Base-by-base conservation (phyloP, 768 basidiomycete genomes). In the Pulveroboletus sp. region DNA sequence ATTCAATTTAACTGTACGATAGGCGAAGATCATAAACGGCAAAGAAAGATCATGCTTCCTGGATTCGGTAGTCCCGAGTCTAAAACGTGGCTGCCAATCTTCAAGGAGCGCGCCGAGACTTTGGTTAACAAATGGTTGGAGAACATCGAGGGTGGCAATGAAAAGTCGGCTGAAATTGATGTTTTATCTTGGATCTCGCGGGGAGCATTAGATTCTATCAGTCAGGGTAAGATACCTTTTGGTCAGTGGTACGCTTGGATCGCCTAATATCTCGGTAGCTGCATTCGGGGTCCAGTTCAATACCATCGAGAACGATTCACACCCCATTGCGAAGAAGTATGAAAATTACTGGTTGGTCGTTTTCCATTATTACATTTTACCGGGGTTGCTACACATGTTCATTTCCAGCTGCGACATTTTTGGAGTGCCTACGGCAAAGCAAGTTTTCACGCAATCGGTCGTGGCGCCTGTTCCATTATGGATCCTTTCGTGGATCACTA, bases 31-130 rank as follows among this genome's bases (percentile, higher is more conserved):
- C 81, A 82, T 49, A 76, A 67, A 55, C 71, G 80, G 45, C 80
- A 82, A 41, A 64, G 76, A 47, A 78, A 69, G 51, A 68, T 79
- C n/a, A 72, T 80, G 72, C 64, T 77, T 36, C 79, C 80, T 1
- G 80, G 77, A 2, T 81, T 81, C 49, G 77, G 79, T 49, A 14
- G 14, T 2, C 38, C 38, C 69, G 77, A 80, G 49, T 71, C 73
- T 16, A 77, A 71, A 43, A 69, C 75, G 5, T 78, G 76, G 50
- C 66, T 80, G 5, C 70, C 74, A 14, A 70, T 81, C 39, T 81
- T 81, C 65, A 68, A 65, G 40, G 67, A 69, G 44, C 72, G 47
- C 27, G 62, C 60, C 0, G 55, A 62, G 16, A 25, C 49, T 13
- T 43, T 64, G 21, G 20, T 53, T 16, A 19, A 40, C 5, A 59